Conservation (phyloP, 2,329 filamentous ascomycete species). For the Sclerotinia glacialis region DNA sequence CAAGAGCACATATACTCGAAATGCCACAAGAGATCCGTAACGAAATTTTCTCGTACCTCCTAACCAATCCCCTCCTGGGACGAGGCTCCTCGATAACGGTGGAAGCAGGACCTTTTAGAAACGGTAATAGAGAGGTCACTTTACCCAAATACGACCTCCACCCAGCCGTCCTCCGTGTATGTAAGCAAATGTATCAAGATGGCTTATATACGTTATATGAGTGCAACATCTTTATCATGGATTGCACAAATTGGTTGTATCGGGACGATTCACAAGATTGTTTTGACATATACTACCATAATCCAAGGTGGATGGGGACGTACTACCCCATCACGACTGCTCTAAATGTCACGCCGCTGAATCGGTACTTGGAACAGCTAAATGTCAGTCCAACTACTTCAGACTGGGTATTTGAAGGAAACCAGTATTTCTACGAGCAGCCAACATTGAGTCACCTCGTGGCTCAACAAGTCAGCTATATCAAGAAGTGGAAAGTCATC, state of each 20-base stretch:
- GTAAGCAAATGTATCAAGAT: not conserved
- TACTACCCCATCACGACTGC: not conserved
- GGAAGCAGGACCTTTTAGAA: not conserved
- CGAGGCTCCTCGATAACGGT: not conserved
- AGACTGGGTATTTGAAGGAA: not conserved
- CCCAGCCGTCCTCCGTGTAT: not conserved
- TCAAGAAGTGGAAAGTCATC: not conserved
- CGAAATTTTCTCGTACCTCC: not conserved
- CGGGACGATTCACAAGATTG: not conserved
- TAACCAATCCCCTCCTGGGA: not conserved
- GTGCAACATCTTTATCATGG: not conserved
- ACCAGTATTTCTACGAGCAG: not conserved
- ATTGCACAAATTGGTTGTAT: constrained; percentile 11
- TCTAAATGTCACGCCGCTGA: not conserved
- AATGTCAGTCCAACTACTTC: not conserved
- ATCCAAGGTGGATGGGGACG: too few species aligned
- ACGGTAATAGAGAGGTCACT: not conserved
- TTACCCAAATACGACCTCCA: not conserved
- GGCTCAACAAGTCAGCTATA: not conserved
- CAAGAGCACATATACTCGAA: not conserved
- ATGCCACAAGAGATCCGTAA: not conserved
- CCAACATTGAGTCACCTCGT: not conserved
- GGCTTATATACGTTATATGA: not conserved
- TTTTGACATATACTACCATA: too few species aligned
- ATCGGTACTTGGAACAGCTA: not conserved